These are phyloP conservation scores for Silene vulgaris DNA, from an alignment of 179 eudicot genomes.

Conservation along the genomic window DNA sequence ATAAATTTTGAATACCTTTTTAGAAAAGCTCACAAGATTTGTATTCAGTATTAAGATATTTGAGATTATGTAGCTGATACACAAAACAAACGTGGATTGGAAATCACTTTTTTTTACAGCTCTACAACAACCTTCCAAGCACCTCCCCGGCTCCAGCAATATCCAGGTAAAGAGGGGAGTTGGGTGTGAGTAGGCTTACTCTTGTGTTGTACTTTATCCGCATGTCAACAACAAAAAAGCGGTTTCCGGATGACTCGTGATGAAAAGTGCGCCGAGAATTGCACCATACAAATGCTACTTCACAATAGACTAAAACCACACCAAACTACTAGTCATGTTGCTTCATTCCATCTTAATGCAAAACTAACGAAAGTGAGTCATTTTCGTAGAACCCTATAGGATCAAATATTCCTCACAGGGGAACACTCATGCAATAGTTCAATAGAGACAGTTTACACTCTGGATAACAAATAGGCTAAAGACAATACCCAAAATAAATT, in stretches of 20 bases:
- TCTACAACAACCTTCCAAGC: not conserved
- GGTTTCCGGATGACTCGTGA: not conserved
- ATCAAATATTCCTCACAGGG: too few species aligned
- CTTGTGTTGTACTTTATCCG: not conserved
- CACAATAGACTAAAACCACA: not conserved
- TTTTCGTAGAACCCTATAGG: too few species aligned
- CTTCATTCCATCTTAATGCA: too few species aligned
- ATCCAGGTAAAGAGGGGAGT: not conserved
- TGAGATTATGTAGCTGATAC: slow-evolving; percentile 1
- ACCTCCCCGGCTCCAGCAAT: not conserved
- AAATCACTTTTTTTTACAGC: not conserved
- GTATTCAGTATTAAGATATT: not conserved
- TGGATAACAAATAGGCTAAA: too few species aligned
- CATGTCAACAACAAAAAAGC: not conserved
- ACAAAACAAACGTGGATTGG: not conserved
- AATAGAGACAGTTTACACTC: too few species aligned
- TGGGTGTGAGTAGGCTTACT: not conserved
- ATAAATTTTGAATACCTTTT: not conserved
- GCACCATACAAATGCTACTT: not conserved
- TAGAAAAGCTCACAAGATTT: not conserved
- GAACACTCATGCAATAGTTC: too few species aligned
- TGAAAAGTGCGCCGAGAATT: not conserved
- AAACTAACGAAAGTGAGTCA: too few species aligned
- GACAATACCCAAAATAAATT: too few species aligned
- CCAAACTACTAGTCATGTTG: too few species aligned